These are phyloP conservation scores for Cenchrus purpureus DNA, from an alignment of 176 grass and related monocot species.

Conservation along the genomic window DNA sequence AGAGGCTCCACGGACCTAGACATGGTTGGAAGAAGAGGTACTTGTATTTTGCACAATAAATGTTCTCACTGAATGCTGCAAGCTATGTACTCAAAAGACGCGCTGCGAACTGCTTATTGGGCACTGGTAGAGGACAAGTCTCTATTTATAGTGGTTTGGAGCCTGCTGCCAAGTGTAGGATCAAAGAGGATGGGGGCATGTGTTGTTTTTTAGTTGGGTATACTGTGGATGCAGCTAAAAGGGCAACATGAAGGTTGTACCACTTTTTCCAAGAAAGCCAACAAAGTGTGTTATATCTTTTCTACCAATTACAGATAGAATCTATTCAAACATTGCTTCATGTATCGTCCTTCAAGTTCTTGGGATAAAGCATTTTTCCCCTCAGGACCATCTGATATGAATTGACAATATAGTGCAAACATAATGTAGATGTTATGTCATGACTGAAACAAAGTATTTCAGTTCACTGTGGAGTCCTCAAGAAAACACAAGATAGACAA, in stretches of 20 bases:
- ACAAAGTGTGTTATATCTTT: conserved; percentile 37
- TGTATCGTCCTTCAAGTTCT: conserved; percentile 27
- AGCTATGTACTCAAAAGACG: conserved; percentile 7
- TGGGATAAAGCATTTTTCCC: neutral
- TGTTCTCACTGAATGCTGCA: conserved; percentile 24
- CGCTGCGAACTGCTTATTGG: conserved; percentile 43
- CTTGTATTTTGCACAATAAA: conserved; percentile 40
- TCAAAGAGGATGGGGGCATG: conserved; percentile 41
- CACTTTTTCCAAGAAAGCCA: conserved; percentile 30
- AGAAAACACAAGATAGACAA: conserved; percentile 28
- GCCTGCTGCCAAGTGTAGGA: conserved; percentile 23
- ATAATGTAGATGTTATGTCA: conserved; percentile 15
- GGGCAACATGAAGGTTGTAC: conserved; percentile 31
- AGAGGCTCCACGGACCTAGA: conserved; percentile 76
- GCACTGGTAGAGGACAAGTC: conserved; percentile 34
- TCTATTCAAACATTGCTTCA: conserved; percentile 25
- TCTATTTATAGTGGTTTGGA: conserved; percentile 62
- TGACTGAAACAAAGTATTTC: neutral
- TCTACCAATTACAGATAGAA: conserved; percentile 30
- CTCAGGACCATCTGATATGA: neutral
- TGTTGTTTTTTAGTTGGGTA: conserved; percentile 41
- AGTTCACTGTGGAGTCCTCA: conserved; percentile 14
- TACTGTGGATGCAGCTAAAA: conserved; percentile 42
- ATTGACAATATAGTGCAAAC: neutral
- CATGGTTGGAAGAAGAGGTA: conserved; percentile 48